Conservation (phyloP, 2,329 filamentous ascomycete genomes). For the Fusarium sp. region DNA sequence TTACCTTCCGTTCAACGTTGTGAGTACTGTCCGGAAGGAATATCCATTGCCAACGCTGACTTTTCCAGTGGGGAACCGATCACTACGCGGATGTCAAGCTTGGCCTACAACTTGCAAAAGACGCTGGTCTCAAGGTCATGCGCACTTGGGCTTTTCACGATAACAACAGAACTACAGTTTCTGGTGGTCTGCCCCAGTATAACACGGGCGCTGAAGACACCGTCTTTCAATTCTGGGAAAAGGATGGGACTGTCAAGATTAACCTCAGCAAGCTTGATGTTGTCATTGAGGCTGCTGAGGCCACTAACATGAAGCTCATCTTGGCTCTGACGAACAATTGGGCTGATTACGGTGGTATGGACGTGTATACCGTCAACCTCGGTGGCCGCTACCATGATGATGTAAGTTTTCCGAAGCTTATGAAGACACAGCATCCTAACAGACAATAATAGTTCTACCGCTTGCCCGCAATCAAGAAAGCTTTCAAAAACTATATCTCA, state of each 20-base stretch:
- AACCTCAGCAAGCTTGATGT: slow-evolving; percentile 28
- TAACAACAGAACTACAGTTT: slow-evolving; percentile 18
- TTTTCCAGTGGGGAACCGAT: slow-evolving; percentile 27
- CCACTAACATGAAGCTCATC: slow-evolving; percentile 64
- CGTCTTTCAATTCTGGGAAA: slow-evolving; percentile 52
- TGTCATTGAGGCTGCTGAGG: slow-evolving; percentile 55
- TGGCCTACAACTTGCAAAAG: slow-evolving; percentile 17
- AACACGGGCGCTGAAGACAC: slow-evolving; percentile 58
- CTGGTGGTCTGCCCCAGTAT: slow-evolving; percentile 59
- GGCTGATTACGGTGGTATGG: slow-evolving; percentile 72
- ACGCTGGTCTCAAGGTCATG: slow-evolving; percentile 26
- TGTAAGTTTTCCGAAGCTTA: neutral
- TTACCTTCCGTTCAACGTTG: slow-evolving; percentile 67
- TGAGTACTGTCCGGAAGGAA: slow-evolving; percentile 42
- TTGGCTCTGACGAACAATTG: slow-evolving; percentile 69
- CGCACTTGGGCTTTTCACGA: slow-evolving; percentile 35
- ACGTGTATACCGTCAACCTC: slow-evolving; percentile 68
- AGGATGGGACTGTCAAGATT: slow-evolving; percentile 29
- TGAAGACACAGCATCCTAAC: neutral
- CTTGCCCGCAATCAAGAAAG: slow-evolving; percentile 62
- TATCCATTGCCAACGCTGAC: neutral
- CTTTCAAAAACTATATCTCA: slow-evolving; percentile 69
- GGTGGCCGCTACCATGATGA: slow-evolving; percentile 61
- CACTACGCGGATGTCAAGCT: slow-evolving; percentile 48
- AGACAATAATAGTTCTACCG: slow-evolving; percentile 58